Conservation (phyloP, 2,329 filamentous ascomycete species). For the Neoscytalidium dimidiatum region DNA sequence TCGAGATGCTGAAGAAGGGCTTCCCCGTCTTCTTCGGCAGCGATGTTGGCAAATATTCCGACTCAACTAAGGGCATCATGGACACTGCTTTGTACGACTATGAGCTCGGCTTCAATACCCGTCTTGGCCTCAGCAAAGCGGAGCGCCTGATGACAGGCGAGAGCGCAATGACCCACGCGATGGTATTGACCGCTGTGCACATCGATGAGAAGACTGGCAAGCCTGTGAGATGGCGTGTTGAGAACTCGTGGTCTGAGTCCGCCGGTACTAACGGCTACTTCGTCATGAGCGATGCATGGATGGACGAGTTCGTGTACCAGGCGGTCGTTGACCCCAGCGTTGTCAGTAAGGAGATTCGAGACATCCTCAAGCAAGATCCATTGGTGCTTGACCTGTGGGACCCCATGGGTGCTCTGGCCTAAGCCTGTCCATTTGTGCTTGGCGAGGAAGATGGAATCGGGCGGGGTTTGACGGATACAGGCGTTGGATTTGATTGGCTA, state of each 20-base stretch:
- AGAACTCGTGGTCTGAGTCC: slow-evolving; percentile 78
- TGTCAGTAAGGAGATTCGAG: slow-evolving; percentile 62
- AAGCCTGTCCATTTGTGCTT: background rate
- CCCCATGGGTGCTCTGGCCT: slow-evolving; percentile 59
- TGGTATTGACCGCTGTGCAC: slow-evolving; percentile 88
- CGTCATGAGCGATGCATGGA: slow-evolving; percentile 76
- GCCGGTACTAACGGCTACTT: slow-evolving; percentile 81
- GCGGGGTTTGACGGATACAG: background rate
- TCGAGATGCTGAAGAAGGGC: slow-evolving; percentile 76
- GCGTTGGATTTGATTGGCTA: background rate
- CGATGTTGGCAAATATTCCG: slow-evolving; percentile 82
- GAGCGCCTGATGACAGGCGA: slow-evolving; percentile 73
- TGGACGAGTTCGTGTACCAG: slow-evolving; percentile 75
- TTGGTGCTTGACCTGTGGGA: slow-evolving; percentile 69
- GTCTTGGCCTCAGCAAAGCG: slow-evolving; percentile 73
- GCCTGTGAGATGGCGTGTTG: slow-evolving; percentile 77
- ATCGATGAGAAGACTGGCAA: slow-evolving; percentile 59
- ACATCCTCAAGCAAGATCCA: slow-evolving; percentile 70
- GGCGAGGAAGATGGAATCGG: background rate
- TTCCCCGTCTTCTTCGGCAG: slow-evolving; percentile 86
- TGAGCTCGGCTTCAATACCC: slow-evolving; percentile 78
- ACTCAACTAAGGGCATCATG: slow-evolving; percentile 71
- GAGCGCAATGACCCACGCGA: slow-evolving; percentile 85
- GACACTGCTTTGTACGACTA: slow-evolving; percentile 77
- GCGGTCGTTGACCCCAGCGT: slow-evolving; percentile 74